Evolutionary conservation across 2,329 filamentous ascomycete genomes (phyloP), one percentile per base, ranked within the genome.

Genomic region (Paecilomyces formosus): DNA sequence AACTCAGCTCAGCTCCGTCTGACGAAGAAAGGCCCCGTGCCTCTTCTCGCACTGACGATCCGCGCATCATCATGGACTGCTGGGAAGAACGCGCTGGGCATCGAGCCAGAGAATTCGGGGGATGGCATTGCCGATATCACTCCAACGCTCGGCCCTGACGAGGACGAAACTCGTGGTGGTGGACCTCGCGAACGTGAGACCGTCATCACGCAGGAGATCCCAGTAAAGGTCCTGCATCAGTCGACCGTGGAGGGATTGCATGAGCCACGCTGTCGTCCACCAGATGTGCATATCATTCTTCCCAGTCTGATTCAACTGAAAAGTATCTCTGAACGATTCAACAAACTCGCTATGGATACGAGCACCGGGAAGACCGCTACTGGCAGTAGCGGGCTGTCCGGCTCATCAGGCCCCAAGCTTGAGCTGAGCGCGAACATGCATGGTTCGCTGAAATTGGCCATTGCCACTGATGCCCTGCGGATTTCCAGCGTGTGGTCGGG

Each of bases 341-440:
- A 92, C 50, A 93, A 90, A 69, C 84, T 97, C 2, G 90, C 90
- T 1, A 65, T 64, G 45, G 77, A 79, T 22, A 78, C 61, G 31
- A 65, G 63, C 8, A 54, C 57, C 35, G 50, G 57, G 60, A 3
- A 62, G 62, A 45, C 60, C 57, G 51, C 62, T 55, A 57, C 61
- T 58, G 70, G 76, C 26, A 76, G 77, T 15, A 62, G 68, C 6
- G 70, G 59, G 21, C 63, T 58, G 60, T 63, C 58, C 58, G 64
- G 57, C 57, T 64, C 63, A 0, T 66, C 68, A 5, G 69, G 72
- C 3, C 81, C 90, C 0, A 90, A 92, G 67, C 79, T 99, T 2
- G 91, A 96, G 71, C 77, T 97, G 51, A 88, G 88, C 57, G 94
- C 92, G 30, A 99, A 97, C 74, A 96, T 96, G 91, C 90, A 96